These are phyloP conservation scores for Carex kokanica DNA, from an alignment of 176 grass and related monocot species.

Conservation along the genomic window DNA sequence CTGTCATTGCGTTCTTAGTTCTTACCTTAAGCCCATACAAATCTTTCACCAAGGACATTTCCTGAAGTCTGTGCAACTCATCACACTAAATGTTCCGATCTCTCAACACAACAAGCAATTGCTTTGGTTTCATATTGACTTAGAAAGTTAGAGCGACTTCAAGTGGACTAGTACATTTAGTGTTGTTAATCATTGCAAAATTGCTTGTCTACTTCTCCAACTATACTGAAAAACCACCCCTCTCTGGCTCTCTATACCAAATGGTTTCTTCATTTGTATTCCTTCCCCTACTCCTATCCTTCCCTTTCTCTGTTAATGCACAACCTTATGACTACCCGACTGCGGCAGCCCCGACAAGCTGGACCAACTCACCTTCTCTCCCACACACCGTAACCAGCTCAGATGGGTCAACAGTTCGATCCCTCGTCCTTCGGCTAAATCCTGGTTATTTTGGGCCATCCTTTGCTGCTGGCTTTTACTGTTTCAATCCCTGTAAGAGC, in stretches of 20 bases:
- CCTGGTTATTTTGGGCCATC: background rate
- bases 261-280: slow-evolving; percentile 3
- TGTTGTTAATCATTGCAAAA: no score
- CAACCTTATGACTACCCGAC: slow-evolving; percentile 6
- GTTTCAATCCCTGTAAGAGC: slow-evolving; percentile 8
- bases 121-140: no score
- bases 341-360: background rate
- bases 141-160: no score
- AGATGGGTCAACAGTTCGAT: background rate
- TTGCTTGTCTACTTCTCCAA: no score
- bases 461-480: slow-evolving; percentile 27
- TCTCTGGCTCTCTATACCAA: no score
- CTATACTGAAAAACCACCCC: background rate
- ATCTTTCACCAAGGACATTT: no score
- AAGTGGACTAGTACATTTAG: no score
- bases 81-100: no score
- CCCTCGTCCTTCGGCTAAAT: slow-evolving; percentile 13
- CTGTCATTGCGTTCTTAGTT: no score
- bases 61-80: no score
- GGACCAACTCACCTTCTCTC: slow-evolving; percentile 11
- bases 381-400: background rate
- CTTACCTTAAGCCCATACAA: no score
- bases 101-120: no score
- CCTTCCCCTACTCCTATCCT: background rate
- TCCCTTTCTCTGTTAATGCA: background rate